Evolutionary conservation across 2,329 filamentous ascomycete genomes (phyloP), one percentile per base, ranked within the genome.

Genomic region (Sclerotinia glacialis): DNA sequence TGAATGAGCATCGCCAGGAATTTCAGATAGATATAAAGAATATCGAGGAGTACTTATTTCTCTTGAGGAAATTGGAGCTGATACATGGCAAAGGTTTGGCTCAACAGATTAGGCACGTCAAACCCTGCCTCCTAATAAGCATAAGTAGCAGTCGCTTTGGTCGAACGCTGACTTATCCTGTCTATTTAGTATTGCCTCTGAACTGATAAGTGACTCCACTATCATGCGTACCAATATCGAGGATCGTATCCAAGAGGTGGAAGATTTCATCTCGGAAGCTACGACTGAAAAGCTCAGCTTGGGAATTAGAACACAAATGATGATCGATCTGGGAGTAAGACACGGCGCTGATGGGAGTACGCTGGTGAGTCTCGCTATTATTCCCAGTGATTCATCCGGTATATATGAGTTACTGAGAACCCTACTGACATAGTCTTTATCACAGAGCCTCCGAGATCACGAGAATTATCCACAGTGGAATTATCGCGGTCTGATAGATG

Each of bases 201-300:
- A 49, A 11, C 6, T 60, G 6, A 60, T 60, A 28, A n/a, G 12
- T n/a, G 56, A 60, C 2, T 60, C 56, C 23, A 34, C 44, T 6
- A 18, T n/a, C 16, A 60, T 49, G 56, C 56, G 28, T n/a, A 60
- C 5, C 21, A 60, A 7, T 47, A 60, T 60, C 4, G 56, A 60
- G 28, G 7, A 28, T 18, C 56, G 56, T 5, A 60, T 60, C 1
- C 44, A 60, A 49, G 56, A 60, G 28, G 56, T 49, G 4, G 28
- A 60, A 18, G 0, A 12, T 37, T 60, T 60, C 4, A 14, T 49
- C n/a, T 60, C n/a, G 0, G 14, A 49, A 0, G 14, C 12, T 9
- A 8, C 31, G 12, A 49, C 21, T 18, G 56, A 49, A 2, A 49
- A 21, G 1, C 2, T 60, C 5, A 12, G 8, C n/a, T 26, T 49